Base-by-base conservation (phyloP, 768 basidiomycete genomes). In the Leccinum arenicola region DNA sequence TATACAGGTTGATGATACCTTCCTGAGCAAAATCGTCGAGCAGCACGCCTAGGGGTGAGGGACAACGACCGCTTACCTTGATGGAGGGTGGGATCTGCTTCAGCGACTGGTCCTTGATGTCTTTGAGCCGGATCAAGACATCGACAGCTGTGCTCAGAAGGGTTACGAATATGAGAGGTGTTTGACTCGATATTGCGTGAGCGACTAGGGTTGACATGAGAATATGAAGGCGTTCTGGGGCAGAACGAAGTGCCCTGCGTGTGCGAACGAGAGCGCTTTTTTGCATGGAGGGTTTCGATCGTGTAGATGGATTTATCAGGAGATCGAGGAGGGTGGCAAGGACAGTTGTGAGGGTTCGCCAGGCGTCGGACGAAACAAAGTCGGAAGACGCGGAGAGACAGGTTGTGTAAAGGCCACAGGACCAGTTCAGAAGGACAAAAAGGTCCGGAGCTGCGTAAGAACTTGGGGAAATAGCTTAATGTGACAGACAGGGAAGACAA, bases 381-480 rank as follows among this genome's bases (percentile, higher is more conserved):
- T 78, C 69, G 1, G 76, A 73, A 54, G 82, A 77, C 38, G 74
- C 53, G 56, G 78, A 67, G 15, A 84, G 64, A 60, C 83, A 84
- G 6, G 78, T 74, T 6, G 79, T 71, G 66, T 89, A 90, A 27
- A 90, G 70, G 15, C 80, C 81, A 64, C 86, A 84, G 3, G 83
- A 74, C 91, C 91, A 93, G 66, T 78, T 84, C 45, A 91, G 75
- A 17, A 93, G 80, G 33, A 89, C 83, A 69, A 87, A 89, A 38
- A 85, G 63, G 57, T 89, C 83, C 7, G 83, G 74, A 11, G 86
- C 73, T 0, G 88, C 84, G 65, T 81, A 81, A 17, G 83, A 78
- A 64, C 84, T 82, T 57, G 45, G 27, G 38, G 38, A 21, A 0
- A 43, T 3, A 19, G 49, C 4, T 63, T 35, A 57, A 55, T 31